Base-by-base conservation (phyloP, 768 basidiomycete genomes). In the Tubosaeta brunneosetosa region DNA sequence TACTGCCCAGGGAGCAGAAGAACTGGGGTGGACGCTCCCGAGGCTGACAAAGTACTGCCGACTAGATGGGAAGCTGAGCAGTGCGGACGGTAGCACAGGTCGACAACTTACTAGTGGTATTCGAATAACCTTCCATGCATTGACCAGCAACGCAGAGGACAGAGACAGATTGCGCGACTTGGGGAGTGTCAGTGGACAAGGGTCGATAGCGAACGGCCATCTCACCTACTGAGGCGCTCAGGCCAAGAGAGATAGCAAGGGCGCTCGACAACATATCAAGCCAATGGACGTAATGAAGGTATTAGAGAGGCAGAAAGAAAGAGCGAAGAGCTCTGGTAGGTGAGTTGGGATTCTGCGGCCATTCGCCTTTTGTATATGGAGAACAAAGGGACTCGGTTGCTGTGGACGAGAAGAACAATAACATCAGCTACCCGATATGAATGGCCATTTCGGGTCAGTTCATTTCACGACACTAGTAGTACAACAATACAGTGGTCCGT, bases 141-240 rank as follows among this genome's bases (percentile, higher is more conserved):
- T 92, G 88, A 60, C 89, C 89, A 66, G 89, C 86, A 87, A 88
- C 74, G 77, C 89, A 91, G 55, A 92, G 75, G 51, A 91, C 82
- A 62, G 84, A 69, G 53, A 73, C 67, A 59, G 78, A 75, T 67
- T 84, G 82, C 53, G 84, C 83, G 65, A 74, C 80, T 83, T 29
- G 49, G 33, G 34, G 3, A 27, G 11, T 29, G 40, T 61, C 4
- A 60, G 50, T 32, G 16, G 27, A 29, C 22, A 14, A 8, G 43
- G 52, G 6, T 14, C 13, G 6, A 44, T 5, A 2, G 17, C 27
- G 44, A n/a, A 49, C 14, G 10, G 7, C 32, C 40, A 12, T 34
- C 73, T 66, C 56, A 75, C 75, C 74, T 47, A 64, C 69, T 56
- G 70, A 70, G 58, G 71, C 66, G 68, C 68, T 65, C 53, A 73